These are phyloP conservation scores for Podospora sp. DNA, from an alignment of 495 filamentous ascomycete species.

Conservation along the genomic window DNA sequence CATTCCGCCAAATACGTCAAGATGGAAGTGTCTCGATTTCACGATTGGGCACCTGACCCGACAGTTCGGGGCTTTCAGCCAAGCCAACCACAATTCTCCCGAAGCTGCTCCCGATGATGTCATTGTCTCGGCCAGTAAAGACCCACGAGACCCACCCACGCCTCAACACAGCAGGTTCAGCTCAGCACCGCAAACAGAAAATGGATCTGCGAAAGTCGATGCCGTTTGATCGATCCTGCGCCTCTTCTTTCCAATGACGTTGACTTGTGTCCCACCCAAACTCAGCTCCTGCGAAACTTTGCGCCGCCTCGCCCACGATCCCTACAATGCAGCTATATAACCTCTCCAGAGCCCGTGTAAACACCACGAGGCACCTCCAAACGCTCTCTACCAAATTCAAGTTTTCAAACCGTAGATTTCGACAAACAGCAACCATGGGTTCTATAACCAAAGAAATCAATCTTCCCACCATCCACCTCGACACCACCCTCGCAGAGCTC, in stretches of 20 bases:
- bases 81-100: not conserved
- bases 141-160: too few species aligned
- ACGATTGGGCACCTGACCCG: too few species aligned
- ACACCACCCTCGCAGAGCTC: slow-evolving; percentile 38
- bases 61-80: too few species aligned
- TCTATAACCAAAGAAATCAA: slow-evolving; percentile 16
- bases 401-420: not conserved
- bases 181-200: not conserved
- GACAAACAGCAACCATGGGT: slow-evolving; percentile 19
- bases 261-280: not conserved
- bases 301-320: not conserved
- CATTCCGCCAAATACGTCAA: too few species aligned
- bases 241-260: not conserved
- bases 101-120: not conserved
- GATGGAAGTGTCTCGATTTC: too few species aligned
- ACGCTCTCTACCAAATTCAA: not conserved
- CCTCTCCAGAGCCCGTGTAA: not conserved
- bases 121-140: too few species aligned
- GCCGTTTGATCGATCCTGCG: not conserved
- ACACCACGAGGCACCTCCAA: not conserved
- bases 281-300: not conserved
- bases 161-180: too few species aligned
- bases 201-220: not conserved
- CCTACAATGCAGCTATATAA: not conserved
- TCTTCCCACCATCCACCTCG: slow-evolving; percentile 36